phyloP scores from a whole-genome alignment of 83 land plant species.

The Thuja plicata region DNA sequence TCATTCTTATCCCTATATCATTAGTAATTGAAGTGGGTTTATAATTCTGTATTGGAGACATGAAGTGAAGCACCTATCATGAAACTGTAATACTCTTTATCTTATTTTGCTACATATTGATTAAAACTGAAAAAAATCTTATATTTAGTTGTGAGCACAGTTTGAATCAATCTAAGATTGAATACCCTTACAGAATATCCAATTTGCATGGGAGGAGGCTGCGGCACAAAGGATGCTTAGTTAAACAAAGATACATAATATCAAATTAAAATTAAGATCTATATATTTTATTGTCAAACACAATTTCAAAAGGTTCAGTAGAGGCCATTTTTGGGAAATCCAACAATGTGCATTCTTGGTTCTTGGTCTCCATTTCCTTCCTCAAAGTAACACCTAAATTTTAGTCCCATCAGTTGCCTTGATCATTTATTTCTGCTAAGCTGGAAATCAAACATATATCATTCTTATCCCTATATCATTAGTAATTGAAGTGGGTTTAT shows the following conservation, averaged over 20 bases:
- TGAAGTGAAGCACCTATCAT: background rate
- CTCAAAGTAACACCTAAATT: background rate
- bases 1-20: background rate
- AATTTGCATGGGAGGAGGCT: background rate
- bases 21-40: background rate
- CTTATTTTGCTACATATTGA: background rate
- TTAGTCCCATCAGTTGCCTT: background rate
- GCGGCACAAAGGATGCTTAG: background rate
- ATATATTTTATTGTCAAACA: background rate
- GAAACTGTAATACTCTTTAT: background rate
- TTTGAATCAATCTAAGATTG: background rate
- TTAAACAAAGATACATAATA: background rate
- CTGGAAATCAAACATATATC: background rate
- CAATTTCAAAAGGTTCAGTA: background rate
- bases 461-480: background rate
- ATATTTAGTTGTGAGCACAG: background rate
- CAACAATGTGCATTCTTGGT: background rate
- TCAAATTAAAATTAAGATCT: background rate
- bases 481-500: background rate
- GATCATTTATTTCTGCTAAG: background rate
- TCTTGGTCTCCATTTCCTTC: background rate
- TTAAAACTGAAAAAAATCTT: background rate
- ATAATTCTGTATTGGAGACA: background rate
- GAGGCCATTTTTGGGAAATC: background rate
- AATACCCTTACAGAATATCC: background rate